Percentiles rank a stretch among this genome's conserved stretches.
These are phyloP conservation scores for Albugo candida DNA, from an alignment of 352 stramenopile genomes.

Conservation along the genomic window DNA sequence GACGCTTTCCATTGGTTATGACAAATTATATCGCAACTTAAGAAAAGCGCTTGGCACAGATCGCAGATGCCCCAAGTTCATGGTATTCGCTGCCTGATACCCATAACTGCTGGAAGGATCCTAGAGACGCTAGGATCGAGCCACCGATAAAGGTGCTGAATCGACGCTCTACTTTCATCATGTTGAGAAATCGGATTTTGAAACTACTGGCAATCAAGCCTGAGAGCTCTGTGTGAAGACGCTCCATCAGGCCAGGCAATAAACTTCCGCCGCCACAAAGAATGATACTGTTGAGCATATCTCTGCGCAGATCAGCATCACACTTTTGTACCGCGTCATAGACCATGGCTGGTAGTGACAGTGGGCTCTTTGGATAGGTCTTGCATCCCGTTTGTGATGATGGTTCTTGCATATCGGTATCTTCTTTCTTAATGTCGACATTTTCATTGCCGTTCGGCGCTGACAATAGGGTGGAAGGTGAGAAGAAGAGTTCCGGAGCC, in stretches of 20 bases:
- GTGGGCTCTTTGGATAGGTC: slow-evolving; percentile 26
- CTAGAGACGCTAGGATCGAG: slow-evolving; percentile 70
- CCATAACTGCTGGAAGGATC: slow-evolving; percentile 79
- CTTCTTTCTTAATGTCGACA: slow-evolving; percentile 10
- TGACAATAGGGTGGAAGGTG: slow-evolving; percentile 24
- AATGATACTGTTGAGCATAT: slow-evolving; percentile 78
- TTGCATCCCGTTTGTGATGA: slow-evolving; percentile 3
- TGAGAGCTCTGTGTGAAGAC: slow-evolving; percentile 58
- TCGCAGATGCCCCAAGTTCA: slow-evolving; percentile 38
- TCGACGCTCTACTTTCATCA: slow-evolving; percentile 66
- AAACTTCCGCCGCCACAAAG: slow-evolving; percentile 66
- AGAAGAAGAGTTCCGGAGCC: slow-evolving; percentile 55
- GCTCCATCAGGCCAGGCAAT: slow-evolving; percentile 52
- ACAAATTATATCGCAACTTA: background rate
- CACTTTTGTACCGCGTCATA: slow-evolving; percentile 71
- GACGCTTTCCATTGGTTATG: too few relatives aligned
- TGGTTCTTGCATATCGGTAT: background rate
- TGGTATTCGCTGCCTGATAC: slow-evolving; percentile 74
- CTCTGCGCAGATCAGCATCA: slow-evolving; percentile 59
- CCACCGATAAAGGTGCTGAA: slow-evolving; percentile 79
- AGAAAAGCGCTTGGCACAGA: slow-evolving; percentile 48
- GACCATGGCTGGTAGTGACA: slow-evolving; percentile 56
- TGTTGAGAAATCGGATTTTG: slow-evolving; percentile 72
- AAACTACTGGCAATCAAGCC: slow-evolving; percentile 62
- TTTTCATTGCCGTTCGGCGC: slow-evolving; percentile 4